Evolutionary conservation across 345 rosid genomes (phyloP), one percentile per base, ranked within the genome.

Genomic region (Reutealis trisperma): DNA sequence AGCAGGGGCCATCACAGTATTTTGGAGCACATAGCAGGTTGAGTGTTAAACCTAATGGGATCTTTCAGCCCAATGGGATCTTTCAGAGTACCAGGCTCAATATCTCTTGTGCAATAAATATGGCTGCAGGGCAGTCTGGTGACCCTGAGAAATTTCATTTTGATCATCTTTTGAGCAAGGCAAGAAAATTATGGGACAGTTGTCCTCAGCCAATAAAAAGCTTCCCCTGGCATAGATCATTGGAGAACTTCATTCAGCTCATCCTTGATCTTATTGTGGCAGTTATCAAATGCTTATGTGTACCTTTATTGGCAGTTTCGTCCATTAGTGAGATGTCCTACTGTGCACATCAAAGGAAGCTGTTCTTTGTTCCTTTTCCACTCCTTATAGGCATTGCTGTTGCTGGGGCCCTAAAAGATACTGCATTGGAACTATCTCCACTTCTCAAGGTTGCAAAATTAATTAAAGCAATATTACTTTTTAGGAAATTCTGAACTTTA

Each of bases 241-340:
- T 91, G 30, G 87, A 80, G 19, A 93, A 92, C 85, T 95, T 93
- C 80, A 45, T 89, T 30, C 97, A 90, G 72, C 92, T 95, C 45
- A 80, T 88, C 52, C 86, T 95, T 51, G 96, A 91, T 89, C 90
- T 95, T 54, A 51, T 81, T 3, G 63, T 95, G 75, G 85, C 90
- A 8, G 96, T 92, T 58, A 77, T 87, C 77, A 91, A 93, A 81
- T 87, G 85, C 75, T 79, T 95, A 79, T 86, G 86, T n/a, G 85
- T 88, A 24, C 99, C 99, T 0, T 64, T 90, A 75, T 80, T 95
- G 63, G 91, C 84, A 30, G 88, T 93, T 84, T 80, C 98, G 45
- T 91, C 98, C 30, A 82, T 93, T 18, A 93, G 98, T n/a, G 99
- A 95, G 92, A 88, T 95, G 97, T 95, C 99, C 63, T 95, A 93